Base-by-base conservation (phyloP, 2,329 filamentous ascomycete genomes). In the Dothideomycetidae sp. region DNA sequence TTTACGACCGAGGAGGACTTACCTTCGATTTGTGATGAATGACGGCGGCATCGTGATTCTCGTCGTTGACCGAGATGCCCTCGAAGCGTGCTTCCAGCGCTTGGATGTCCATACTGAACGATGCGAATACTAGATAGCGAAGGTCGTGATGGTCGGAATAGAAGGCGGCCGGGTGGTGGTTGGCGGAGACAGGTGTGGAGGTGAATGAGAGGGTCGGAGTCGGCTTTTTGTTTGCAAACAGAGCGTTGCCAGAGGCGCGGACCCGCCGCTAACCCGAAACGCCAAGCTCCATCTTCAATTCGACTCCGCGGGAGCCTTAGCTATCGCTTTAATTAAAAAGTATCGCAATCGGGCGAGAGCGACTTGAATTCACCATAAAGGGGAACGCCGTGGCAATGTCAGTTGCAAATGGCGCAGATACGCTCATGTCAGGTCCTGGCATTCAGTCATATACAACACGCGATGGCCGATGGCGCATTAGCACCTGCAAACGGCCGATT, bases 401-500 rank as follows among this genome's bases (percentile, higher is more conserved):
- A 42, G 68, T 51, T 92, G 88, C 66, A 71, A 65, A 43, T 28
- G 38, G 37, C n/a, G 28, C 18, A 4, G 35, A 29, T 13, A 30
- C 29, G 13, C 29, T 40, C 13, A 14, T 9, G 5, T 23, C 39
- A 12, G 42, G 33, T n/a, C 19, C 39, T 29, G 46, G 46, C 18
- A 33, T 46, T 5, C 36, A 51, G 26, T 40, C 36, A n/a, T 41
- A 39, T 40, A 50, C 46, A 10, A 50, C 47, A 12, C 44, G 39
- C 10, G 55, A 57, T 33, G 43, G 46, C 11, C 39, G 39, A 34
- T 58, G 55, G 55, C 46, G 41, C 50, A 77, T 96, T 57, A 72
- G 73, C 17, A 82, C 82, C 38, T 80, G 84, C 55, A 94, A 94
- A 65, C 76, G 90, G 35, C 90, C 90, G 44, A 98, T 98, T 58